Conservation (phyloP, 192 early-diverging fungal genomes). For the Backusella australiensis region DNA sequence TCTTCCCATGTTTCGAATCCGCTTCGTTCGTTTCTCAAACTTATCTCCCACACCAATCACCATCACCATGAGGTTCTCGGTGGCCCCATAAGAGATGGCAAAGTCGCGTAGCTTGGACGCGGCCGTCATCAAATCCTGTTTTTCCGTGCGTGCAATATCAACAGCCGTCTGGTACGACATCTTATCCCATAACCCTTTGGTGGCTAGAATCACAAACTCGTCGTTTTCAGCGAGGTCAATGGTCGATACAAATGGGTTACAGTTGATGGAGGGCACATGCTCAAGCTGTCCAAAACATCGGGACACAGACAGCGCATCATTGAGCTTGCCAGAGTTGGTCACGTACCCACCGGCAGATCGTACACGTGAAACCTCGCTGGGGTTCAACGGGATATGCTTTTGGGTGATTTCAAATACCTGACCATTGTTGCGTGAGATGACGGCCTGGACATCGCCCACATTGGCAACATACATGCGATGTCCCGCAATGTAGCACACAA, state of each 20-base stretch:
- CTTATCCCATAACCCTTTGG: conserved; percentile 73
- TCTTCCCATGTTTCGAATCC: conserved; percentile 13
- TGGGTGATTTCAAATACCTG: conserved; percentile 64
- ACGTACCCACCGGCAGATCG: conserved; percentile 80
- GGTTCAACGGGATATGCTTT: conserved; percentile 69
- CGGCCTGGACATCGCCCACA: conserved; percentile 80
- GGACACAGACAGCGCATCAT: conserved; percentile 74
- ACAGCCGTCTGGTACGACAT: conserved; percentile 81
- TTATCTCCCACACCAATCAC: conserved; percentile 81
- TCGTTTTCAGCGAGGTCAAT: conserved; percentile 76
- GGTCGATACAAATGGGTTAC: conserved; percentile 74
- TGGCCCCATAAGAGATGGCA: conserved; percentile 78
- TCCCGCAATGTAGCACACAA: conserved; percentile 77
- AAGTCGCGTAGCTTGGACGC: conserved; percentile 84
- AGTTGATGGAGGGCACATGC: conserved; percentile 76
- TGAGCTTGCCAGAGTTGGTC: conserved; percentile 68
- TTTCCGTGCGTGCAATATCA: conserved; percentile 78
- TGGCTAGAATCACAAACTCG: conserved; percentile 77
- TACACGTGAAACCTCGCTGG: conserved; percentile 70
- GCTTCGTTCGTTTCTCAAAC: conserved; percentile 46
- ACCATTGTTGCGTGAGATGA: conserved; percentile 68
- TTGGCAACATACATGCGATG: conserved; percentile 81
- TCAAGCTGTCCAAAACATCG: conserved; percentile 87
- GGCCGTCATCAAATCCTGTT: conserved; percentile 69
- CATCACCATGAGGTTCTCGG: conserved; percentile 84